phyloP scores from a whole-genome alignment of 2,329 filamentous ascomycete genomes.

The Trichoderma sp. region DNA sequence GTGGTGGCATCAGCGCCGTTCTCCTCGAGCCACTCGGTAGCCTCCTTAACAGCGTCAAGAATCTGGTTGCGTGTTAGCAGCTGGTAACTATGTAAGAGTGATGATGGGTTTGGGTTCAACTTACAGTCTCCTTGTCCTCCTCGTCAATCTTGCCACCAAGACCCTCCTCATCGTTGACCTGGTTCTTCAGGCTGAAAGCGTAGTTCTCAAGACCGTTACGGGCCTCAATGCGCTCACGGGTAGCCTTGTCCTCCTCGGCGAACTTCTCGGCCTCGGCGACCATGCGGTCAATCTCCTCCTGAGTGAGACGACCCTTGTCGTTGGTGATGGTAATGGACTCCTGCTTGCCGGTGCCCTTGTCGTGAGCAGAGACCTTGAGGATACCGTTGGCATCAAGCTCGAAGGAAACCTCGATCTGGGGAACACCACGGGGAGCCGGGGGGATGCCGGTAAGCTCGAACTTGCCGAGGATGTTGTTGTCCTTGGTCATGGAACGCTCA shows the following conservation, averaged over 20 bases:
- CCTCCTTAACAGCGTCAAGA: slow-evolving; percentile 93
- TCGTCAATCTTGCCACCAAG: slow-evolving; percentile 98
- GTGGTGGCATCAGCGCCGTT: slow-evolving; percentile 79
- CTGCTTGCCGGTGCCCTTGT: slow-evolving; percentile 97
- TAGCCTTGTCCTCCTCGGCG: slow-evolving; percentile 98
- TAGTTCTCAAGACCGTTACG: slow-evolving; percentile 99
- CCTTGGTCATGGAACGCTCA: slow-evolving; percentile 90
- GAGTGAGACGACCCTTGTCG: slow-evolving; percentile 95
- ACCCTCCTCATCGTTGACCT: slow-evolving; percentile 93
- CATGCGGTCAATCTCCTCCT: slow-evolving; percentile 99
- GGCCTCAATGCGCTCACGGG: slow-evolving; percentile 92
- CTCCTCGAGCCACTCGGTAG: slow-evolving; percentile 94
- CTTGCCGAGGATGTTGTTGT: slow-evolving; percentile 96
- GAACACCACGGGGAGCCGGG: slow-evolving; percentile 90
- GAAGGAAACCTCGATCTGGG: slow-evolving; percentile 97
- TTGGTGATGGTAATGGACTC: slow-evolving; percentile 99
- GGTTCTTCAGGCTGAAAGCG: slow-evolving; percentile 98
- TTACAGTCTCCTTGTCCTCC: slow-evolving; percentile 93
- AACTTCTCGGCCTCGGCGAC: slow-evolving; percentile 97
- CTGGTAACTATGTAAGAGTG: slow-evolving; percentile 14
- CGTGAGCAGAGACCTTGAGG: slow-evolving; percentile 89
- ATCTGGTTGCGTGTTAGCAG: slow-evolving; percentile 55
- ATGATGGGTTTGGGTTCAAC: slow-evolving; percentile 31
- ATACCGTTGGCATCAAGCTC: slow-evolving; percentile 98
- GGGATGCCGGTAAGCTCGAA: slow-evolving; percentile 97